Evolutionary conservation across 495 filamentous ascomycete species (phyloP), one percentile per base, ranked within the genome.

Genomic region (Articulospora tetracladia): DNA sequence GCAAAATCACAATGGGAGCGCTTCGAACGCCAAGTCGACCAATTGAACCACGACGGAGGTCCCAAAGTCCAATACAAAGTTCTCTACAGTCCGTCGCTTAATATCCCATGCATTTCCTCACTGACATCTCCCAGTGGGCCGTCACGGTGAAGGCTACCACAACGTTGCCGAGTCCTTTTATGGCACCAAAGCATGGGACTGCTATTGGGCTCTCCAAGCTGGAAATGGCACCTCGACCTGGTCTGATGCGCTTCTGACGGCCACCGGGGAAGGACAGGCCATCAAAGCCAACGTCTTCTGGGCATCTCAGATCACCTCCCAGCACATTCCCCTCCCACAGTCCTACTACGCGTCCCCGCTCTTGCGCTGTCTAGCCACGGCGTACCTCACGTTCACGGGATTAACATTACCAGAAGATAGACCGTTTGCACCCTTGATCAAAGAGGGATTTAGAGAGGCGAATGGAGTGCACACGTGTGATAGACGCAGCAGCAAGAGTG

Each of bases 381-480:
- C 83, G 26, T 76, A 80, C 30, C 57, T 83, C 57, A 86, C 85
- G 1, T 93, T 89, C 73, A 59, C 63, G 13, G 76, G 73, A 15
- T 77, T 91, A 3, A 44, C 69, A 10, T 69, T 88, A 0, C 85
- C 86, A 0, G 49, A 59, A 13, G 60, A 64, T 19, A 66, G 66
- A 19, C 69, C 83, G 4, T 90, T 88, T 71, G 72, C 71, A 0
- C 88, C 89, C 0, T 73, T 76, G 1, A 75, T 94, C 66, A 89
- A 87, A 67, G 89, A 93, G 66, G 70, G 83, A 22, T 73, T 93
- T 59, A 82, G 91, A 47, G 91, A 96, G 65, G 76, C 79, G 1
- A 83, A 92, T 57, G 83, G 83, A 47, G 76, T 86, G 48, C 91
- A 94, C 68, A 93, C 91, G 8, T 96, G 91, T 70, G 90, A 96